Evolutionary conservation across 2,329 filamentous ascomycete species (phyloP).

Genomic region (Ophiostoma quercus): DNA sequence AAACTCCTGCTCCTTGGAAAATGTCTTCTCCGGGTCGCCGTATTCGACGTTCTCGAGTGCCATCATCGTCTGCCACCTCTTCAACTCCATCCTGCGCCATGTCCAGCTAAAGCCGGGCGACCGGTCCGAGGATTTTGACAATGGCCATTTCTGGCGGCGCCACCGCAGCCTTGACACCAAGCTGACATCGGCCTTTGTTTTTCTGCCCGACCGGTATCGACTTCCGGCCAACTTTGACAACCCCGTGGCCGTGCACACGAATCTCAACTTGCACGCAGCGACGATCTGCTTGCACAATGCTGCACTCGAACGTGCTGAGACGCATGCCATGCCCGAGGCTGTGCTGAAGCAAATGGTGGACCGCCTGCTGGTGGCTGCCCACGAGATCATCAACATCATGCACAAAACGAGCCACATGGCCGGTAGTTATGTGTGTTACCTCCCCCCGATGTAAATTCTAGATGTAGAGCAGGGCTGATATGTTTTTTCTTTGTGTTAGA

Average conservation of each 20-base stretch:
- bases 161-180: conserved; percentile 79
- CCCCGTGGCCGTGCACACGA: conserved; percentile 71
- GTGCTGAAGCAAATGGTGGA: conserved; percentile 66
- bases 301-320: conserved; percentile 76
- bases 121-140: conserved; percentile 63
- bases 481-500: conserved; percentile 49
- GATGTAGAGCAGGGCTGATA: background rate
- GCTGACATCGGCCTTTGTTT: conserved; percentile 70
- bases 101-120: conserved; percentile 68
- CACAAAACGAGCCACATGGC: conserved; percentile 64
- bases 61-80: conserved; percentile 68
- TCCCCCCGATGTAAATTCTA: background rate
- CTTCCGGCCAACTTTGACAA: conserved; percentile 65
- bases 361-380: conserved; percentile 71
- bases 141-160: conserved; percentile 79
- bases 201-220: conserved; percentile 68
- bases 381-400: conserved; percentile 80
- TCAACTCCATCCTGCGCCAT: conserved; percentile 76
- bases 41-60: conserved; percentile 70
- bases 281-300: conserved; percentile 86
- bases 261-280: conserved; percentile 83
- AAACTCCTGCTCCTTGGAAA: conserved; percentile 56
- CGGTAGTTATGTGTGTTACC: conserved; percentile 43
- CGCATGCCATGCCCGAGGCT: conserved; percentile 58
- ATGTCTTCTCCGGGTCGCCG: conserved; percentile 56